phyloP scores from a whole-genome alignment of 2,329 filamentous ascomycete species.

The Colletotrichum trifolii region DNA sequence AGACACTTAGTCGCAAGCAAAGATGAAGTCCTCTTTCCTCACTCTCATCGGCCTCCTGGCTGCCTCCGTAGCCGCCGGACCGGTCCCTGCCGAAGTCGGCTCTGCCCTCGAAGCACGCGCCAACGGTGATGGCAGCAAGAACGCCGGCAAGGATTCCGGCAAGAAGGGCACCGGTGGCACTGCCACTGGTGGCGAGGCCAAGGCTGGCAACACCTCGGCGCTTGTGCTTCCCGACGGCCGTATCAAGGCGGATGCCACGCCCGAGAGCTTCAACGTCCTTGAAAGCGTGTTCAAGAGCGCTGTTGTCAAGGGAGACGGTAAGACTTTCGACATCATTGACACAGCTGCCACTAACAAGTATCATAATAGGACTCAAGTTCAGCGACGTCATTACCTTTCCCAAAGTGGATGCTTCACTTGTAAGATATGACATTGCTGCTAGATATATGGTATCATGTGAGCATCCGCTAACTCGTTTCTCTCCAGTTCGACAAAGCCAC shows the following conservation, averaged over 20 bases:
- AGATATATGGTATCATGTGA: background rate
- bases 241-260: slow-evolving; percentile 35
- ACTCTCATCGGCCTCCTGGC: slow-evolving; percentile 27
- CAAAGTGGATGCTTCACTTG: slow-evolving; percentile 28
- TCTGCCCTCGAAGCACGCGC: background rate
- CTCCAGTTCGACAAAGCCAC: slow-evolving; percentile 34
- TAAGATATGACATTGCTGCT: background rate
- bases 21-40: slow-evolving; percentile 29
- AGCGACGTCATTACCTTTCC: slow-evolving; percentile 37
- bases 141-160: background rate
- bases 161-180: slow-evolving; percentile 16
- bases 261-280: slow-evolving; percentile 39
- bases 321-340: background rate
- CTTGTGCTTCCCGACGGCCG: slow-evolving; percentile 38
- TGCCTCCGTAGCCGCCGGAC: slow-evolving; percentile 25
- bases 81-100: slow-evolving; percentile 7
- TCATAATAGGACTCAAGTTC: slow-evolving; percentile 26
- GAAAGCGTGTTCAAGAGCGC: slow-evolving; percentile 40
- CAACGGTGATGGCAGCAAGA: background rate
- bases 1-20: background rate
- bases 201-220: slow-evolving; percentile 9
- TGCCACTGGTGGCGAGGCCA: slow-evolving; percentile 6
- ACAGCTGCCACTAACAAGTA: background rate
- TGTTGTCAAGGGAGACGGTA: slow-evolving; percentile 42
- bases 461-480: background rate